phyloP scores from a whole-genome alignment of 2,329 filamentous ascomycete species.

The Cytospora chrysosperma region DNA sequence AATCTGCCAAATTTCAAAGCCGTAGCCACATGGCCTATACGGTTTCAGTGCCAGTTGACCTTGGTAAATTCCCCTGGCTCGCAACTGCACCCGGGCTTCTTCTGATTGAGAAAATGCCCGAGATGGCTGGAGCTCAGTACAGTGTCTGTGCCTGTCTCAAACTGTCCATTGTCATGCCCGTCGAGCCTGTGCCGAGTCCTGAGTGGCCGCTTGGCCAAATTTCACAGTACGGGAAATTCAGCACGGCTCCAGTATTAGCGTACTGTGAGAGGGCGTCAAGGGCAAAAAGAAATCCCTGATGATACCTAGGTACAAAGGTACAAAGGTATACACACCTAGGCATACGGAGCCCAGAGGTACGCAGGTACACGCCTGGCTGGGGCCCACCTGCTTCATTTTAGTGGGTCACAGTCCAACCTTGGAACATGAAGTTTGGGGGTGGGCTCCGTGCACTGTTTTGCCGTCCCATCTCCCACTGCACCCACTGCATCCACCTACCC shows the following conservation, averaged over 20 bases:
- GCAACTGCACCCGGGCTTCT: neutral
- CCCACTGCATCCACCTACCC: neutral
- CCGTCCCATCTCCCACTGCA: neutral
- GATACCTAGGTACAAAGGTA: neutral
- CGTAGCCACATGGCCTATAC: conserved; percentile 11
- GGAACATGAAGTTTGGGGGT: conserved; percentile 5
- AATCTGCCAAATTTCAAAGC: conserved; percentile 7
- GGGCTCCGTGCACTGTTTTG: conserved; percentile 20
- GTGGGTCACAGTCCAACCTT: conserved; percentile 14
- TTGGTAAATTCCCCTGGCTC: neutral
- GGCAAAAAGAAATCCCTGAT: neutral
- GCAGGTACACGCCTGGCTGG: conserved; percentile 1
- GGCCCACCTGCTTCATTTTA: conserved; percentile 7
- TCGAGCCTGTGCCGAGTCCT: neutral
- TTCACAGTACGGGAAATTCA: neutral
- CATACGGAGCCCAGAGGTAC: too few relatives aligned
- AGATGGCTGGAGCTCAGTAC: neutral
- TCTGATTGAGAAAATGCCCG: neutral
- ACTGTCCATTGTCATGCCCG: neutral
- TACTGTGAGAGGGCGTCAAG: neutral
- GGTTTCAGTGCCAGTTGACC: neutral
- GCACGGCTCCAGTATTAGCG: neutral
- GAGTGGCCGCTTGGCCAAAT: neutral
- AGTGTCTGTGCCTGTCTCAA: neutral
- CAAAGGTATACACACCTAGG: neutral